phyloP scores from a whole-genome alignment of 2,329 filamentous ascomycete species.

The Cylindrodendrum hubeiense region DNA sequence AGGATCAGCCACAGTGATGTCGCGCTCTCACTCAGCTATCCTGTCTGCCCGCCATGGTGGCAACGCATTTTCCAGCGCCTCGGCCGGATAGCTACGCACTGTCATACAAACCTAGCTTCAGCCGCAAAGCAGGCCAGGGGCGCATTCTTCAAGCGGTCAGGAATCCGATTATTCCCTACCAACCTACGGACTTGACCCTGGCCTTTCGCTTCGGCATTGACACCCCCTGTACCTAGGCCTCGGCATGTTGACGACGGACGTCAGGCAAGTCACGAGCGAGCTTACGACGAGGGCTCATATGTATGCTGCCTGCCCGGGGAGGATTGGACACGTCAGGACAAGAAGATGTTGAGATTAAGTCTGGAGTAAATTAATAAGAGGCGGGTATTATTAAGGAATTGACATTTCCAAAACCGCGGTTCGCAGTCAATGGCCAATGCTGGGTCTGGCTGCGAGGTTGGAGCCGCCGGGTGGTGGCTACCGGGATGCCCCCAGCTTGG shows the following conservation, averaged over 20 bases:
- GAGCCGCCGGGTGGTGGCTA: neutral
- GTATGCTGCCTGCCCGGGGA: conserved; percentile 7
- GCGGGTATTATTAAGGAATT: conserved; percentile 5
- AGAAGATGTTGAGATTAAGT: neutral
- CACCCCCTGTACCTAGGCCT: conserved; percentile 1
- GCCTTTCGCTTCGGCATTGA: conserved; percentile 7
- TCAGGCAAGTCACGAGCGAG: neutral
- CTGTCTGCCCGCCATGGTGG: neutral
- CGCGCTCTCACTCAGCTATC: neutral
- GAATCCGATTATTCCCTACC: neutral
- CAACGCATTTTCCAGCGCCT: neutral
- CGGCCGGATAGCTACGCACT: neutral
- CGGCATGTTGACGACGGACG: neutral
- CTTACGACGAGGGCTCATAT: neutral
- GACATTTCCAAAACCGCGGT: conserved; percentile 1
- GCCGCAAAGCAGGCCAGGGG: conserved; percentile 6
- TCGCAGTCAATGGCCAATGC: neutral
- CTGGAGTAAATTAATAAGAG: conserved; percentile 2
- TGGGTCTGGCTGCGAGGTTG: conserved; percentile 1
- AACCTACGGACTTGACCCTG: neutral
- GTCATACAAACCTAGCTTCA: conserved; percentile 1
- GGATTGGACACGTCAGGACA: conserved; percentile 1
- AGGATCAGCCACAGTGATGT: neutral
- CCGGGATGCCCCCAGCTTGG: conserved; percentile 16
- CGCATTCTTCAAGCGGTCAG: conserved; percentile 11